Evolutionary conservation across 441 rosid species (phyloP).

Genomic region (Erodium trifolium): DNA sequence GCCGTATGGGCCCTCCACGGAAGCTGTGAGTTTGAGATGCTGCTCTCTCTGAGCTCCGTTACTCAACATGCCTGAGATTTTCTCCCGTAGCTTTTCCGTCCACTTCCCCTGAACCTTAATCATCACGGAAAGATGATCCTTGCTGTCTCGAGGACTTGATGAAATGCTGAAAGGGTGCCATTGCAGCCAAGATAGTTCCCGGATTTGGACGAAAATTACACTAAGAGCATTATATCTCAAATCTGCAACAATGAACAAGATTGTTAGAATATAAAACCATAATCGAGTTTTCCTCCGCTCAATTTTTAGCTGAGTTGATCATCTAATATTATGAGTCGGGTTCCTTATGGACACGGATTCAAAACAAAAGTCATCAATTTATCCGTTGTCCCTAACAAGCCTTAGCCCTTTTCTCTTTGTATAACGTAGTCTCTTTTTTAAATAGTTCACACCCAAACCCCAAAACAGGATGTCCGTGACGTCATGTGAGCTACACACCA

Average conservation of each 20-base stretch:
- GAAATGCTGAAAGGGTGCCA: slow-evolving; percentile 75
- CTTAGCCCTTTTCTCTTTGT: too few species aligned
- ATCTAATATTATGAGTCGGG: too few species aligned
- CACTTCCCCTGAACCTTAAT: slow-evolving; percentile 60
- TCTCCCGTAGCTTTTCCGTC: slow-evolving; percentile 47
- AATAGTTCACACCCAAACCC: too few species aligned
- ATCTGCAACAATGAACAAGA: slow-evolving; percentile 24
- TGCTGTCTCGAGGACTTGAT: slow-evolving; percentile 58
- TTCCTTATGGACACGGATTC: too few species aligned
- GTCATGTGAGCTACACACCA: too few species aligned
- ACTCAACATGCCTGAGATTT: slow-evolving; percentile 28
- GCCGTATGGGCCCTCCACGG: slow-evolving; percentile 63
- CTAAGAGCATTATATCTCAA: slow-evolving; percentile 74
- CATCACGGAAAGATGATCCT: slow-evolving; percentile 43
- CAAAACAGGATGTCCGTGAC: too few species aligned
- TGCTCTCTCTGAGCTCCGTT: slow-evolving; percentile 19
- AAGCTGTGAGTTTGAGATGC: slow-evolving; percentile 44
- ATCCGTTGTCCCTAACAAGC: too few species aligned
- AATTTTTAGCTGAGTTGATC: too few species aligned
- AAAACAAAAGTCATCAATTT: too few species aligned
- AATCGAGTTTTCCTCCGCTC: too few species aligned
- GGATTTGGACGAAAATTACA: slow-evolving; percentile 70
- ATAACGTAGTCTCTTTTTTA: too few species aligned
- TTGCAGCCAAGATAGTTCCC: slow-evolving; percentile 63
- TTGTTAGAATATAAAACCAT: too few species aligned